Conservation (phyloP, 2,329 filamentous ascomycete genomes). For the Apiospora koreana region DNA sequence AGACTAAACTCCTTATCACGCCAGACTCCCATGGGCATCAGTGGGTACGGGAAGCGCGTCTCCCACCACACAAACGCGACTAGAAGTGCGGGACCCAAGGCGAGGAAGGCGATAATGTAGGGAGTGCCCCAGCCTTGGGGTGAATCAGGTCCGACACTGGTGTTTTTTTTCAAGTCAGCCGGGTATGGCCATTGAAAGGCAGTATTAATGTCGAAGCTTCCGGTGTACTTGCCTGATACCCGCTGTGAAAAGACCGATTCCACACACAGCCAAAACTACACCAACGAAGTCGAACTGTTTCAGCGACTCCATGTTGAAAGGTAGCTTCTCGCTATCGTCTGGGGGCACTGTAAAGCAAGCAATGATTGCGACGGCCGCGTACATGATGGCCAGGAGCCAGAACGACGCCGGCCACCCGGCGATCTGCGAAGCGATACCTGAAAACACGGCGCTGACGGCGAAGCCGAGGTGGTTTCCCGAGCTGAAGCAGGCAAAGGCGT, state of each 20-base stretch:
- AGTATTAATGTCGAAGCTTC: slow-evolving; percentile 47
- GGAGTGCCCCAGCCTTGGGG: slow-evolving; percentile 59
- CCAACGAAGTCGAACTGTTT: slow-evolving; percentile 63
- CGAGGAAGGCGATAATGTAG: slow-evolving; percentile 63
- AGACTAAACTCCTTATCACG: slow-evolving; percentile 65
- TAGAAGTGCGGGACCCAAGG: slow-evolving; percentile 59
- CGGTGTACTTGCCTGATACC: slow-evolving; percentile 44
- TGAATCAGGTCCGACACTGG: neutral
- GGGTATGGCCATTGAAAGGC: neutral
- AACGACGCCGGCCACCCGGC: slow-evolving; percentile 66
- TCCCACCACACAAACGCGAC: slow-evolving; percentile 64
- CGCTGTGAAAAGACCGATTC: slow-evolving; percentile 65
- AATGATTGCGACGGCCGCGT: slow-evolving; percentile 57
- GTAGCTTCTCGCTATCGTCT: slow-evolving; percentile 38
- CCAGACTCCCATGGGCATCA: slow-evolving; percentile 59
- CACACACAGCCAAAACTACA: slow-evolving; percentile 60
- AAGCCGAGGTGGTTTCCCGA: slow-evolving; percentile 39
- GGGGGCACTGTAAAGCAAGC: slow-evolving; percentile 64
- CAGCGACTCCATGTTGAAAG: slow-evolving; percentile 39
- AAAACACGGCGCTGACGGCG: slow-evolving; percentile 48
- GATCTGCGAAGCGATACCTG: slow-evolving; percentile 61
- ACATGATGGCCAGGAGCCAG: slow-evolving; percentile 64
- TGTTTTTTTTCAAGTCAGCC: neutral
- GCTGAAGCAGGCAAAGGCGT: slow-evolving; percentile 31
- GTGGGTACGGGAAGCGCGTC: slow-evolving; percentile 46